Evolutionary conservation across 2,329 filamentous ascomycete species (phyloP).

Genomic region (Escovopsis weberi): DNA sequence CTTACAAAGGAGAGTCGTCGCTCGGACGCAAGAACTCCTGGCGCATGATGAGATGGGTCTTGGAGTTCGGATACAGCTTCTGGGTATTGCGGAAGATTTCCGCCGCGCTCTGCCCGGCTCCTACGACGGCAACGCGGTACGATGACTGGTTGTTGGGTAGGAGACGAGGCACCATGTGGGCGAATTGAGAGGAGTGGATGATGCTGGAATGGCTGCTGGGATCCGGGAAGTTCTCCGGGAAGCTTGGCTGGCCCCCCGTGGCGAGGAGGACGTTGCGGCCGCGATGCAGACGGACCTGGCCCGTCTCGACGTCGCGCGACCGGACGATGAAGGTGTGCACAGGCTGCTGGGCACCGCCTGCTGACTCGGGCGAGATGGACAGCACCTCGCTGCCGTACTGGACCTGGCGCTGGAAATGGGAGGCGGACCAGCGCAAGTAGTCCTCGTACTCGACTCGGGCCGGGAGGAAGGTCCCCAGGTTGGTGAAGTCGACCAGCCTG

Average conservation of each 20-base stretch:
- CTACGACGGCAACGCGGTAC: conserved; percentile 71
- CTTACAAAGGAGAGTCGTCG: conserved; percentile 91
- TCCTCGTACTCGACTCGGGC: conserved; percentile 84
- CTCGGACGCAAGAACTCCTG: conserved; percentile 74
- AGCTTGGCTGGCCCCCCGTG: conserved; percentile 47
- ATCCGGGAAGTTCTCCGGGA: conserved; percentile 52
- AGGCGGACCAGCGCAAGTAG: conserved; percentile 86
- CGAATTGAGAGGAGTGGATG: conserved; percentile 82
- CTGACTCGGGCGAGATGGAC: conserved; percentile 45
- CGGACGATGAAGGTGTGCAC: conserved; percentile 54
- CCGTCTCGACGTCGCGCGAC: conserved; percentile 47
- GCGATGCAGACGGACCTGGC: conserved; percentile 34
- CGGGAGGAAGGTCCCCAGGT: conserved; percentile 77
- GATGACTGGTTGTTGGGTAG: conserved; percentile 39
- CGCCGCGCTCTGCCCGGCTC: conserved; percentile 81
- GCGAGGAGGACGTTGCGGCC: conserved; percentile 52
- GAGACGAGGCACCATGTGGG: conserved; percentile 45
- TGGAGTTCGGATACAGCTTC: conserved; percentile 64
- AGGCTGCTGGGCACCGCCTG: conserved; percentile 17
- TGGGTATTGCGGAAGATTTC: conserved; percentile 92
- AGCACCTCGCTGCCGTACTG: conserved; percentile 67
- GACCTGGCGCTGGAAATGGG: conserved; percentile 59
- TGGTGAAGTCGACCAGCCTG: conserved; percentile 81
- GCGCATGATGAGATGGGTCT: conserved; percentile 66
- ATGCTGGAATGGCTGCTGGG: conserved; percentile 51